Evolutionary conservation across 805 yeast genomes (phyloP).

Genomic region (Blastobotrys terrestris): DNA sequence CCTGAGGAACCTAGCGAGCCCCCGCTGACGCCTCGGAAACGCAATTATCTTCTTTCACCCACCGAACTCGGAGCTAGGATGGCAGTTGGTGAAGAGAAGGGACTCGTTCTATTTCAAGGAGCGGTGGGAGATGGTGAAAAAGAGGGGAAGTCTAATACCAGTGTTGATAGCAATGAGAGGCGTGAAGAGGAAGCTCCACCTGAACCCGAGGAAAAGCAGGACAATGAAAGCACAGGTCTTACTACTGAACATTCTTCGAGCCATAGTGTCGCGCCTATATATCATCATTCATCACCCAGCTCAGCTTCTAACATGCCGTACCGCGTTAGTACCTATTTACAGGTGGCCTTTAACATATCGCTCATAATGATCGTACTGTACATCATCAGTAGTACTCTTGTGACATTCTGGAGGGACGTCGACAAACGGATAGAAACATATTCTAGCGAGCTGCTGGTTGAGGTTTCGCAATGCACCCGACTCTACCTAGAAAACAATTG

Average conservation of each 20-base stretch:
- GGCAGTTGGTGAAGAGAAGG: constrained; percentile 1
- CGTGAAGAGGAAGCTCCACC: not conserved
- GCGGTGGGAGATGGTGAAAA: not conserved
- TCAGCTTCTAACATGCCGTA: constrained; percentile 39
- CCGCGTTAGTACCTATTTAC: constrained; percentile 56
- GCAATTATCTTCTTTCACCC: not conserved
- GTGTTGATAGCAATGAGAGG: not conserved
- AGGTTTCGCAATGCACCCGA: constrained; percentile 58
- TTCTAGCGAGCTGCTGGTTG: constrained; percentile 48
- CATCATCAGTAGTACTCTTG: constrained; percentile 41
- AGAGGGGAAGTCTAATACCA: not conserved
- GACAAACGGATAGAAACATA: constrained; percentile 55
- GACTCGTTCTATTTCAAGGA: not conserved
- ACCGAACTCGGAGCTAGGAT: constrained; percentile 1
- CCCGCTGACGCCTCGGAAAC: not conserved
- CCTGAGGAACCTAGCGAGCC: not conserved
- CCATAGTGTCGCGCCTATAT: constrained; percentile 20
- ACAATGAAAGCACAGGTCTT: not conserved
- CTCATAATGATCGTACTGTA: constrained; percentile 43
- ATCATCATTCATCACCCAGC: constrained; percentile 18
- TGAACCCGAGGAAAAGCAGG: not conserved
- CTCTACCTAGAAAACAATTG: constrained; percentile 70
- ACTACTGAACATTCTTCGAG: not conserved
- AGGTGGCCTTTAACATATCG: constrained; percentile 50
- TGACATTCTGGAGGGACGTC: constrained; percentile 59